A percentile compares a stretch with the other conserved stretches of the same genome.
Evolutionary conservation across 345 rosid genomes (phyloP).

Genomic region (Laguncularia racemosa): DNA sequence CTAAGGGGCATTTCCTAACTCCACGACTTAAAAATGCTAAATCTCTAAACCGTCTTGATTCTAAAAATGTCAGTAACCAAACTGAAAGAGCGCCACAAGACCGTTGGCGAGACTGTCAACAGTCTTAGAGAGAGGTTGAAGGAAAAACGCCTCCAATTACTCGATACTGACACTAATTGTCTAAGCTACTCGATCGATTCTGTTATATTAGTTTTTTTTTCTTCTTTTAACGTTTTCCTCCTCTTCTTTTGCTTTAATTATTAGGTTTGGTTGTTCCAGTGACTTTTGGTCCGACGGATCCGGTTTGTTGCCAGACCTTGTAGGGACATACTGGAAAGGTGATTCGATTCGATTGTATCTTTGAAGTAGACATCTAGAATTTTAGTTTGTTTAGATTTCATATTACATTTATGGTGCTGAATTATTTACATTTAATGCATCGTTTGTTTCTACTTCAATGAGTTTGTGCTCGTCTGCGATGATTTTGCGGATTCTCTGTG

Average conservation of each 20-base stretch:
- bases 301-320: conserved; percentile 90
- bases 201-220: not conserved
- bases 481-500: conserved; percentile 55
- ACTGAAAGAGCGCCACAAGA: conserved; percentile 78
- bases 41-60: not conserved
- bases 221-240: not conserved
- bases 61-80: conserved; percentile 76
- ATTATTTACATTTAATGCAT: no score
- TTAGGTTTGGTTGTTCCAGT: conserved; percentile 39
- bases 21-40: not conserved
- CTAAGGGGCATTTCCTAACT: no score
- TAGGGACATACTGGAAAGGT: conserved; percentile 98
- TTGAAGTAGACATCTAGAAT: no score
- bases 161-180: conserved; percentile 65
- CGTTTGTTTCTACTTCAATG: no score
- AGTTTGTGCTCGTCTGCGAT: conserved; percentile 63
- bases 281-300: conserved; percentile 78
- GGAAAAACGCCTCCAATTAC: conserved; percentile 75
- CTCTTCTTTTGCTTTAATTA: not conserved
- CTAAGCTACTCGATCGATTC: no score
- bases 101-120: conserved; percentile 57
- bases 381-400: no score
- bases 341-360: not conserved
- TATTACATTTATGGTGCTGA: no score
- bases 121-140: conserved; percentile 60